Percentiles rank a stretch among this genome's conserved stretches.
Evolutionary conservation across 345 rosid genomes (phyloP).

Genomic region (Conringia planisiliqua): DNA sequence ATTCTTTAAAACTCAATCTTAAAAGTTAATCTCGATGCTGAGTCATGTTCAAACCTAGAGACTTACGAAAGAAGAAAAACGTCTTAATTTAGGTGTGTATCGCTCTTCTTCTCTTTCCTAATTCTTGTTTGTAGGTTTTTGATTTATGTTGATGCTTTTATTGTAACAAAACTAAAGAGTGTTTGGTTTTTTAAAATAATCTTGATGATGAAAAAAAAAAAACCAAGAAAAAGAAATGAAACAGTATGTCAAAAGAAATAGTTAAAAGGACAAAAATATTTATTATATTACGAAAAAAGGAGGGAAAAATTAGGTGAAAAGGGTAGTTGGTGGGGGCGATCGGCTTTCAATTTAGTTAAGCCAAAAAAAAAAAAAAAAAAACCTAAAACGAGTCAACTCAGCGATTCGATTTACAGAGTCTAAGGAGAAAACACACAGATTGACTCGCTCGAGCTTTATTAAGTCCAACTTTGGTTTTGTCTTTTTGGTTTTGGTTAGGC

Average conservation of each 20-base stretch:
- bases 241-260: neutral
- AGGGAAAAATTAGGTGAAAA: conserved; percentile 15
- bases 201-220: too few species aligned
- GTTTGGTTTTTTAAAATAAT: too few species aligned
- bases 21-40: too few species aligned
- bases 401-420: conserved; percentile 17
- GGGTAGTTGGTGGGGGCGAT: conserved; percentile 14
- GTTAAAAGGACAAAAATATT: neutral
- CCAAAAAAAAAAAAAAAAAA: neutral
- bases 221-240: neutral
- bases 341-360: conserved; percentile 1
- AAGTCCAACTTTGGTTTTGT: conserved; percentile 8
- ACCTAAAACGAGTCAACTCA: conserved; percentile 20
- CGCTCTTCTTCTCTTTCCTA: too few species aligned
- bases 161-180: too few species aligned
- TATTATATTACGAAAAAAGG: neutral
- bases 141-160: too few species aligned
- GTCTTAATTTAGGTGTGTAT: too few species aligned
- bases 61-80: too few species aligned
- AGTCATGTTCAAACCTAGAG: too few species aligned
- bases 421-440: conserved; percentile 6
- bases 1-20: too few species aligned
- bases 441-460: conserved; percentile 18
- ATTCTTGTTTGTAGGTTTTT: too few species aligned
- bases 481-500: neutral